Evolutionary conservation across 2,329 filamentous ascomycete species (phyloP).

Genomic region (Talaromyces sp.): DNA sequence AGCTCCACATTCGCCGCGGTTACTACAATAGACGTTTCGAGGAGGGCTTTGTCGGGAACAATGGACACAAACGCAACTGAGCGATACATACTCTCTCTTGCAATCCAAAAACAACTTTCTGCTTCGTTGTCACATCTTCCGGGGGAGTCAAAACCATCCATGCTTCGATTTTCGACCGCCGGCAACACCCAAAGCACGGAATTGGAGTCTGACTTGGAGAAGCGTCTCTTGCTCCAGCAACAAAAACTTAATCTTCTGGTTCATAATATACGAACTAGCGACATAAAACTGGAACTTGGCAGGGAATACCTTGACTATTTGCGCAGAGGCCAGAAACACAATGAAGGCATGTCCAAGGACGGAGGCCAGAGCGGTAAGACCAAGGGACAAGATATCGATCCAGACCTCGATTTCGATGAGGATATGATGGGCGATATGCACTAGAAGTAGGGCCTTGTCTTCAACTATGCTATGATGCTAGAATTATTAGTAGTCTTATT

Average conservation of each 20-base stretch:
- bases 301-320: slow-evolving; percentile 56
- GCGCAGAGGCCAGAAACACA: slow-evolving; percentile 43
- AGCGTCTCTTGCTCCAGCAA: slow-evolving; percentile 47
- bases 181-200: slow-evolving; percentile 28
- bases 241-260: slow-evolving; percentile 48
- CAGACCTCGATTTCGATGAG: slow-evolving; percentile 32
- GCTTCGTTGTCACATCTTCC: slow-evolving; percentile 46
- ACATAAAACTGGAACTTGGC: slow-evolving; percentile 53
- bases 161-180: slow-evolving; percentile 50
- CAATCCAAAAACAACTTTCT: slow-evolving; percentile 47
- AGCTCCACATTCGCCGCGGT: slow-evolving; percentile 66
- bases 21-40: slow-evolving; percentile 47
- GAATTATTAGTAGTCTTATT: neutral
- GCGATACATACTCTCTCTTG: slow-evolving; percentile 39
- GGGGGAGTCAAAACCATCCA: slow-evolving; percentile 35
- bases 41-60: slow-evolving; percentile 26
- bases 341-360: slow-evolving; percentile 18
- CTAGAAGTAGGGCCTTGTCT: neutral
- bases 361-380: slow-evolving; percentile 10
- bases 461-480: neutral
- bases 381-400: slow-evolving; percentile 12
- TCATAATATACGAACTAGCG: slow-evolving; percentile 49
- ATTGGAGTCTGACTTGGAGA: slow-evolving; percentile 31
- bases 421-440: slow-evolving; percentile 37
- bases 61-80: slow-evolving; percentile 25